These are phyloP conservation scores for Eimeria necatrix DNA, from an alignment of 169 alveolate genomes.

Conservation along the genomic window DNA sequence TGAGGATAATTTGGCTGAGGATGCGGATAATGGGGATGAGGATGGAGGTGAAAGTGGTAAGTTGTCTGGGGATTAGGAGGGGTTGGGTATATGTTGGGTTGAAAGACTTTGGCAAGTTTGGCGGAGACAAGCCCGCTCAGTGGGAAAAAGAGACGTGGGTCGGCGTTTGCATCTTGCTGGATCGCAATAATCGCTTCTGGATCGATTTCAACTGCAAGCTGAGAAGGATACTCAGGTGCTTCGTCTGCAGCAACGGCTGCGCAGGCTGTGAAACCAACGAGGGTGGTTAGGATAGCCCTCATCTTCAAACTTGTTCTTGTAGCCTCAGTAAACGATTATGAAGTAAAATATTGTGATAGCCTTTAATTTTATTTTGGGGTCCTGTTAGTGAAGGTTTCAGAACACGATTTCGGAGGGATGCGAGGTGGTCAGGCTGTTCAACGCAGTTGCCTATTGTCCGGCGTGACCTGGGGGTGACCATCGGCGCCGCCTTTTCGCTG, in stretches of 20 bases:
- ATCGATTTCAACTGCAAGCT: slow-evolving; percentile 16
- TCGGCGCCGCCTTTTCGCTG: too few relatives aligned
- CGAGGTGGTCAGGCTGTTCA: too few relatives aligned
- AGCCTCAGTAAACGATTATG: neutral
- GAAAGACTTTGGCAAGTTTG: neutral
- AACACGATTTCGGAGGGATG: too few relatives aligned
- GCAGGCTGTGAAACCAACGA: neutral
- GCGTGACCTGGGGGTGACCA: neutral
- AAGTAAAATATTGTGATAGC: too few relatives aligned
- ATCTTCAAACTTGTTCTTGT: neutral
- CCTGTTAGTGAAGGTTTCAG: too few relatives aligned
- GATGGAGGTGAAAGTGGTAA: neutral
- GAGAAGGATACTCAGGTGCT: neutral
- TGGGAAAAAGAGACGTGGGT: slow-evolving; percentile 47
- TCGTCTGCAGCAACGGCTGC: slow-evolving; percentile 30
- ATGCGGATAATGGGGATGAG: neutral
- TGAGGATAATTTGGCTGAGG: neutral
- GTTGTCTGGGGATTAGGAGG: neutral
- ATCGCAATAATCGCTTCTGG: slow-evolving; percentile 2
- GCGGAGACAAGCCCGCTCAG: slow-evolving; percentile 48
- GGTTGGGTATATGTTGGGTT: neutral
- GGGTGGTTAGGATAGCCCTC: neutral
- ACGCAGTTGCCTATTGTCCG: too few relatives aligned
- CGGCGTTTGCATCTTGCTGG: slow-evolving; percentile 27
- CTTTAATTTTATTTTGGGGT: too few relatives aligned